A percentile compares a stretch with the other conserved stretches of the same genome.
Evolutionary conservation across 192 early-diverging fungal genomes (phyloP).

Genomic region (Podila clonocystis): DNA sequence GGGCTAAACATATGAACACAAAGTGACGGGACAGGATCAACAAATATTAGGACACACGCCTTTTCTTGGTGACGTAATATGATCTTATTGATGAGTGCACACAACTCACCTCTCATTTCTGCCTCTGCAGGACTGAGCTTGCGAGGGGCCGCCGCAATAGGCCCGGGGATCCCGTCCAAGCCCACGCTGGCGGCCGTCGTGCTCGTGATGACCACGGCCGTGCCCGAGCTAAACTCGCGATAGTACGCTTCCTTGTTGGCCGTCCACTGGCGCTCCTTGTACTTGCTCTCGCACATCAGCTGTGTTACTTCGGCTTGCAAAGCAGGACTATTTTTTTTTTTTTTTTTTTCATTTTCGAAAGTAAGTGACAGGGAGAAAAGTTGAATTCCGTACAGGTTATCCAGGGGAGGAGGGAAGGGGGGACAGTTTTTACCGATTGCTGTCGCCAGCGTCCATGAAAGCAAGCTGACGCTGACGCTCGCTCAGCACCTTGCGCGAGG

Average conservation of each 20-base stretch:
- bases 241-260: constrained; percentile 16
- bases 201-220: constrained; percentile 10
- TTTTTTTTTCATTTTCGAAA: not conserved
- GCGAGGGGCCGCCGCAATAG: not conserved
- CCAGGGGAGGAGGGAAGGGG: not conserved
- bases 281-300: constrained; percentile 11
- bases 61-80: too few species aligned
- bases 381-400: too few species aligned
- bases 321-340: not conserved
- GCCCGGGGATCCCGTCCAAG: not conserved
- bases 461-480: constrained; percentile 3
- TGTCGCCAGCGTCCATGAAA: not conserved
- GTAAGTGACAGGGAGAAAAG: not conserved
- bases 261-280: constrained; percentile 24
- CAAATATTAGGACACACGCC: too few species aligned
- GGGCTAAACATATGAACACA: not conserved
- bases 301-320: constrained; percentile 15
- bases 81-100: too few species aligned
- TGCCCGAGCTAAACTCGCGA: constrained; percentile 19
- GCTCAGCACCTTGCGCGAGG: not conserved
- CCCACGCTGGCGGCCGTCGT: not conserved
- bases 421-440: not conserved
- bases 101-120: not conserved
- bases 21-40: too few species aligned
- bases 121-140: not conserved